Base-by-base conservation (phyloP, 2,329 filamentous ascomycete species). In the Phialemonium atrogriseum region DNA sequence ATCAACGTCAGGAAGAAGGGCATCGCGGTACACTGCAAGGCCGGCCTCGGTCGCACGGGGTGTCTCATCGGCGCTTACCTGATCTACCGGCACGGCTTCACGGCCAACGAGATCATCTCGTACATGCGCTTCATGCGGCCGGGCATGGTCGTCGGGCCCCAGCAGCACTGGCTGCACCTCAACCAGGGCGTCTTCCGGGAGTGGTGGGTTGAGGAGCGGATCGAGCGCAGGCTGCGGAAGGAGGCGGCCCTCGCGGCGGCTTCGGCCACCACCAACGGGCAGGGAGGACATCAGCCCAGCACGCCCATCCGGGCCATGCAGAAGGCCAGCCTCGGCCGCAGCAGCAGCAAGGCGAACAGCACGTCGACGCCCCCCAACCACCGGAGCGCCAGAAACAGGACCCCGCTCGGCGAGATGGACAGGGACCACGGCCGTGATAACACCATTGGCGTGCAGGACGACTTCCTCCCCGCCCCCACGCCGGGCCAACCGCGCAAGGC, bases 61-160 rank as follows among this genome's bases (percentile, higher is more conserved):
- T 98, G 91, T 56, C 66, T 98, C 42, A 98, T 98, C 50, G 91
- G 91, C 36, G 91, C 91, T 19, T 98, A 98, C 53, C 71, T 98
- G 39, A 96, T 98, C 53, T 98, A 98, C 66, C 78, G 88, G 44
- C 83, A 96, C 57, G 91, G 86, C 35, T 98, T 96, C 59, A 96
- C 89, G 5, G 91, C 91, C 43, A 94, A 96, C 52, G 89, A 95
- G 61, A 77, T 94, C 49, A 96, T 96, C 54, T 84, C 88, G 4
- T 98, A 88, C 59, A 96, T 98, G 89, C 80, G 89, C 39, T 98
- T 98, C 63, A 96, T 96, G 89, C 76, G 89, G 36, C 91, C 91
- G 0, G 91, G 91, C 32, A 98, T 98, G 91, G 91, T 98, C 6
- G 91, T 98, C 32, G 91, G 91, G 1, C 91, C 91, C 23, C 91